Evolutionary conservation across 2,329 filamentous ascomycete species (phyloP), one percentile per base, ranked within the genome.

Genomic region (Botrytis sinoallii): DNA sequence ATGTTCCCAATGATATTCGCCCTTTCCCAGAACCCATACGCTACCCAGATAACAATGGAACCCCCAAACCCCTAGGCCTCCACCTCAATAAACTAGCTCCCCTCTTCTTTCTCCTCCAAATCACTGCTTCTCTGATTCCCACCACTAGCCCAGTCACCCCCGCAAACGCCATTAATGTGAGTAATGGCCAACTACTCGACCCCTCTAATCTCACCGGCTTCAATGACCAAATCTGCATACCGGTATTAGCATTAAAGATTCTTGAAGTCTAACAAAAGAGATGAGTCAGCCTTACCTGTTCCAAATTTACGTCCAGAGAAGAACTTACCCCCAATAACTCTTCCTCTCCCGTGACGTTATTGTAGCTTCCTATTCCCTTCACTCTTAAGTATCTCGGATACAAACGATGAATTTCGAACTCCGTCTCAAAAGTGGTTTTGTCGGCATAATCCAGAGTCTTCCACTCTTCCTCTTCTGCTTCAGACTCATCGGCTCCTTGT

Each of bases 221-320:
- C 40, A 71, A 14, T 8, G 70, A 66, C 70, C 70, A 71, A 55
- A 71, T 65, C 70, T 71, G 70, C 70, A 35, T 32, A 25, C 70
- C 57, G 25, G 61, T 71, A 44, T 65, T 66, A 70, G 55, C 32
- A 66, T 71, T 71, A 52, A 55, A 71, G 44, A 66, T 57, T 44
- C 12, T 22, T 16, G 70, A 71, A 10, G 38, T 66, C 70, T 70
- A 40, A 40, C 9, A 46, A 46, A 71, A 71, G 29, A 42, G 25
- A 60, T 18, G n/a, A 42, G 70, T 71, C 22, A 71, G 70, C 44
- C 68, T 66, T 66, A 71, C 70, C 60, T 57, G 65, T 32, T 71
- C 70, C 35, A 71, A 55, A n/a, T 71, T 52, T 14, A 71, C 60
- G 32, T 71, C 70, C 16, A 71, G 35, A 12, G 70, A 22, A 57